Evolutionary conservation across 768 basidiomycete genomes (phyloP).

Genomic region (Mycena rebaudengoi): DNA sequence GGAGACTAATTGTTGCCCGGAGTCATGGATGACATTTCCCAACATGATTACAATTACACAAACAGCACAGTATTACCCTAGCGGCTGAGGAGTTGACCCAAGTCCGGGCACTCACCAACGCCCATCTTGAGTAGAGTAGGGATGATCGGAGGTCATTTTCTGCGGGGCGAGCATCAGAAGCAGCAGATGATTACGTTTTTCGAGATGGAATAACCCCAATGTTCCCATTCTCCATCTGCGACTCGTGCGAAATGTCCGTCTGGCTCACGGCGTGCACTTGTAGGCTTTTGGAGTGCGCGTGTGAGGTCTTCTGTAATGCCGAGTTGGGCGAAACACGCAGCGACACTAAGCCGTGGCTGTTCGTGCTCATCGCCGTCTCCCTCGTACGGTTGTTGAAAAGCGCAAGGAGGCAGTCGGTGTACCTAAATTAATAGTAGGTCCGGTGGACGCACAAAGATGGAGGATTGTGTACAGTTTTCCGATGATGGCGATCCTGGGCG

Average conservation of each 20-base stretch:
- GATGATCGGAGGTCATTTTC: conserved; percentile 8
- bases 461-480: conserved; percentile 23
- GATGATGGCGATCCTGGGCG: conserved; percentile 16
- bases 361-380: conserved; percentile 1
- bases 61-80: background rate
- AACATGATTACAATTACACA: background rate
- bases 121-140: background rate
- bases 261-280: conserved; percentile 8
- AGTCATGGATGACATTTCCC: conserved; percentile 4
- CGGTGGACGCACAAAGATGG: background rate
- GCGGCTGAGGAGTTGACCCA: background rate
- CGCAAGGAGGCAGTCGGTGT: conserved; percentile 25
- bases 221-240: conserved; percentile 3
- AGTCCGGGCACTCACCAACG: background rate
- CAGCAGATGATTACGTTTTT: background rate
- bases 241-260: conserved; percentile 5
- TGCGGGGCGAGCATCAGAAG: background rate
- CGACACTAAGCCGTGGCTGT: conserved; percentile 5
- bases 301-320: background rate
- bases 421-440: conserved; percentile 13
- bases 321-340: background rate
- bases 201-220: conserved; percentile 5
- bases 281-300: background rate
- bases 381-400: conserved; percentile 23
- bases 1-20: too few relatives aligned